Evolutionary conservation across 2,329 filamentous ascomycete species (phyloP).

Genomic region (Colletotrichum orchidophilum): DNA sequence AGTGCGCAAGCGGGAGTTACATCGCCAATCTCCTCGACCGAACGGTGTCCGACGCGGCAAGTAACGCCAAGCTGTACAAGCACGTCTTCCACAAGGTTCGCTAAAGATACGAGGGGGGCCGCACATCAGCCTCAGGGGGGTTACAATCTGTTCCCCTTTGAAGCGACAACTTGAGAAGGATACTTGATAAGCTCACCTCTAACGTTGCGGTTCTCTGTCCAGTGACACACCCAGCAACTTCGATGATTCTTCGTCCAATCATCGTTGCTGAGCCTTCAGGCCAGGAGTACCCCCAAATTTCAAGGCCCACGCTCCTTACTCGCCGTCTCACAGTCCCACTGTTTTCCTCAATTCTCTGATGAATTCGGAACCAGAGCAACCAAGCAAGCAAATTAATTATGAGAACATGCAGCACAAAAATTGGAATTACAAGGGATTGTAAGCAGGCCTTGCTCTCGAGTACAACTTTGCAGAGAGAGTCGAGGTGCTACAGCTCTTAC

Average conservation of each 20-base stretch:
- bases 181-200: background rate
- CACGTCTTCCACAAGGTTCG: background rate
- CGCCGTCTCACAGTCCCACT: too few species aligned
- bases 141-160: background rate
- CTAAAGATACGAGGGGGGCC: background rate
- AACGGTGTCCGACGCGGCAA: conserved; percentile 19
- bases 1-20: background rate
- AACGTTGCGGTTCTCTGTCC: background rate
- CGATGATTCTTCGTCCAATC: background rate
- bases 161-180: background rate
- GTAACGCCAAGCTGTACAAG: background rate
- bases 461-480: background rate
- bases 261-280: background rate
- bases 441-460: background rate
- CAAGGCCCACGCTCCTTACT: too few species aligned
- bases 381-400: too few species aligned
- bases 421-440: too few species aligned
- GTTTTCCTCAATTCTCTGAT: too few species aligned
- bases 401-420: too few species aligned
- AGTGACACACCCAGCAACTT: background rate
- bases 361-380: too few species aligned
- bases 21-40: conserved; percentile 10
- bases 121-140: background rate
- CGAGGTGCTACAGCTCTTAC: background rate
- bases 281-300: too few species aligned